Conservation (phyloP, 169 alveolate species). For the Eimeria maxima region DNA sequence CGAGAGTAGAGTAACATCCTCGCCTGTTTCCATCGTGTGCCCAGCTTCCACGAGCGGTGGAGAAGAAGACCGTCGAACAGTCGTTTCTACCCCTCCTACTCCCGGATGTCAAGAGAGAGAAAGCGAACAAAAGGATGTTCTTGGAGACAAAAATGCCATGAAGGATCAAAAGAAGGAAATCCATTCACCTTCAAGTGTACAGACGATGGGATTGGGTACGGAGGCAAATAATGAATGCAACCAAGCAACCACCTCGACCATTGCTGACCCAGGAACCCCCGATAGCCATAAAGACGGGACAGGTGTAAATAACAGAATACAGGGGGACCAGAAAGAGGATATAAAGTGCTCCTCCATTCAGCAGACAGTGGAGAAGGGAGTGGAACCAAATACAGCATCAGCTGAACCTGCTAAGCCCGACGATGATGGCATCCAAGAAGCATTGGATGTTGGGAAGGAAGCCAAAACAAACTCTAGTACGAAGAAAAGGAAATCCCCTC, state of each 20-base stretch:
- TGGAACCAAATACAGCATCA: not conserved
- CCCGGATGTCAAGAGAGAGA: not conserved
- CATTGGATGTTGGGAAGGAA: not conserved
- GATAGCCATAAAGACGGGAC: not conserved
- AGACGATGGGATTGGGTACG: not conserved
- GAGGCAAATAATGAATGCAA: not conserved
- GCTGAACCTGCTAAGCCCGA: not conserved
- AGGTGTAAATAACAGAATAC: not conserved
- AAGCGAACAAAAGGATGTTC: not conserved
- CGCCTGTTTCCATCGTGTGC: constrained; percentile 2
- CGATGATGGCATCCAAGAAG: no score
- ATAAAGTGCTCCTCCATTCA: not conserved
- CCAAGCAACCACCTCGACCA: not conserved
- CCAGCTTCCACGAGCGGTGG: constrained; percentile 9
- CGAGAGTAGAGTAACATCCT: constrained; percentile 37
- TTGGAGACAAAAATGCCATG: not conserved
- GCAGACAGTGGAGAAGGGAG: not conserved
- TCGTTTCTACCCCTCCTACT: not conserved
- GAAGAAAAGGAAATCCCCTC: not conserved
- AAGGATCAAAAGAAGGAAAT: not conserved
- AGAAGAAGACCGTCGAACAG: constrained; percentile 15
- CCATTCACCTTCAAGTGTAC: not conserved
- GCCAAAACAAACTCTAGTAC: not conserved
- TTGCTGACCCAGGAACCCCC: not conserved
- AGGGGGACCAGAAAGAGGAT: not conserved